Percentiles rank a stretch among this genome's conserved stretches.
phyloP scores from a whole-genome alignment of 495 filamentous ascomycete genomes.

The Cercophora samala region DNA sequence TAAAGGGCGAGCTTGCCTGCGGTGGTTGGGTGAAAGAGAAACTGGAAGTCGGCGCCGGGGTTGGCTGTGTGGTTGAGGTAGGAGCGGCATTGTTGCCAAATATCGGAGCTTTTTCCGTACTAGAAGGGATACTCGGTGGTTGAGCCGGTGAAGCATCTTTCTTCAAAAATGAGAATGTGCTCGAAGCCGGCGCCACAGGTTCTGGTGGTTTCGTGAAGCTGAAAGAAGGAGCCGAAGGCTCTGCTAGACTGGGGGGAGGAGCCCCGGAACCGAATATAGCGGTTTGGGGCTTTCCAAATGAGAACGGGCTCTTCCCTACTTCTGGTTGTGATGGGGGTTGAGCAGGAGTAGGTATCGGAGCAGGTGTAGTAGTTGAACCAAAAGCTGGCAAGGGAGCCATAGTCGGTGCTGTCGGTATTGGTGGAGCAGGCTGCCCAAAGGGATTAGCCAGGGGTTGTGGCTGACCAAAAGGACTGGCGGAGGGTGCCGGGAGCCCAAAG shows the following conservation, averaged over 20 bases:
- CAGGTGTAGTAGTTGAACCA: neutral
- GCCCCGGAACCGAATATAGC: neutral
- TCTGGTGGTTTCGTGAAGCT: neutral
- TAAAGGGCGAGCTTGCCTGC: neutral
- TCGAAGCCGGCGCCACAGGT: neutral
- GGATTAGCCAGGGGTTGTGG: neutral
- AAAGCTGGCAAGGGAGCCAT: neutral
- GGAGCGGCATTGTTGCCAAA: conserved; percentile 5
- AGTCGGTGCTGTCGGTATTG: neutral
- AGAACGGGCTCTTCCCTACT: conserved; percentile 13
- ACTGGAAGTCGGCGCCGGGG: neutral
- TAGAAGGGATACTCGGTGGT: neutral
- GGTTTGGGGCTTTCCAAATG: conserved; percentile 2
- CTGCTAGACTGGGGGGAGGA: neutral
- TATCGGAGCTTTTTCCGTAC: conserved; percentile 2
- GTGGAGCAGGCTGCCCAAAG: neutral
- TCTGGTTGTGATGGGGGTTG: conserved; percentile 5
- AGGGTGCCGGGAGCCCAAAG: neutral
- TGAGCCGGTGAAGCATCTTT: neutral
- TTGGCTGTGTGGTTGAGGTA: neutral
- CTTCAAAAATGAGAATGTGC: neutral
- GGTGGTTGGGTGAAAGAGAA: neutral
- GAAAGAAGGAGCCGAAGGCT: neutral
- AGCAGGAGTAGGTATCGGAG: neutral
- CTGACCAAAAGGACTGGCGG: conserved; percentile 4